Evolutionary conservation across 345 rosid genomes (phyloP), one percentile per base, ranked within the genome.

Genomic region (Melaleuca alternifolia): DNA sequence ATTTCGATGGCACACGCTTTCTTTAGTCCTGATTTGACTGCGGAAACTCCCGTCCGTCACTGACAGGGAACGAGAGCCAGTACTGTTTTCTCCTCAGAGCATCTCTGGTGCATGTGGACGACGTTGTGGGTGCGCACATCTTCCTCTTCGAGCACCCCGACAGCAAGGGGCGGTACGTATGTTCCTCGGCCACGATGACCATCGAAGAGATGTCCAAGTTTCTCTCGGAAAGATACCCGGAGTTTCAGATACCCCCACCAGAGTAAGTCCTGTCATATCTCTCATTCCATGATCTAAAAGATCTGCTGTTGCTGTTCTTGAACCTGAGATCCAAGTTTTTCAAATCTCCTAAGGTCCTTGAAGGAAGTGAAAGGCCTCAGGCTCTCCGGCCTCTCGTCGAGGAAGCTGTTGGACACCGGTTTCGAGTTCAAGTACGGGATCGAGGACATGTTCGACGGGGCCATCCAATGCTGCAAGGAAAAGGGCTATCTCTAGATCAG

Each of bases 81-180:
- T 90, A 89, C 62, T 0, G n/a, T 3, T 0, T 1, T n/a, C 86
- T 86, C 81, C 46, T 79, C 10, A 86, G 88, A 5, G 1, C 21
- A 15, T 30, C 75, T 5, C 50, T 89, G 83, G 93, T 92, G 75
- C 93, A 90, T 48, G 85, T 86, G 8, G 94, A 92, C 59, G 93
- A 91, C 51, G 87, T 91, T 15, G 91, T 61, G 41, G 88, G 82
- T 9, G 92, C 92, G 62, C 92, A 91, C 82, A 92, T 92, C 20
- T 91, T 90, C 84, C 87, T 92, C 50, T 84, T 90, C 52, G 91
- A 92, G 48, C 23, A 84, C 79, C 76, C 89, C 4, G 28, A 82
- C 2, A 91, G 91, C n/a, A 82, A 89, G 50, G 95, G 92, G 21
- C 88, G 93, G 46, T 85, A 91, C 54, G 88, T 83, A 44, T 92